phyloP scores from a whole-genome alignment of 331 rosid genomes.

The Cydonia oblonga region DNA sequence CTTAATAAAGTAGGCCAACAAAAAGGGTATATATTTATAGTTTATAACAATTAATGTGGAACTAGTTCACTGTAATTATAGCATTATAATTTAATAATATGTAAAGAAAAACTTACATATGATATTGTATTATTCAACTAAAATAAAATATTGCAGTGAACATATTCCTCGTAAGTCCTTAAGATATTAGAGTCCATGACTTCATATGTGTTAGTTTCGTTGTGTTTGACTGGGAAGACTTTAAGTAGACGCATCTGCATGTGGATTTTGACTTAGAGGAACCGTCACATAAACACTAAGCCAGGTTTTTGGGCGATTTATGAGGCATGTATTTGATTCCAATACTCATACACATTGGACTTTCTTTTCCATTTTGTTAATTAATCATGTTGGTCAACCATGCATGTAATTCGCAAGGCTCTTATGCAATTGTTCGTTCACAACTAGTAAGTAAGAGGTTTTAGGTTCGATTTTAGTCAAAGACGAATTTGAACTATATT shows the following conservation, averaged over 20 bases:
- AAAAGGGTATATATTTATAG: no score
- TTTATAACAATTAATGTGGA: no score
- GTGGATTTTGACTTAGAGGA: slow-evolving; percentile 15
- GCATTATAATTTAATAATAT: no score
- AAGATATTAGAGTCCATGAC: neutral
- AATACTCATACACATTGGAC: neutral
- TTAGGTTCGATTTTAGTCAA: no score
- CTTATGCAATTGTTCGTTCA: neutral
- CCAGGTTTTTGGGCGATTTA: slow-evolving; percentile 20
- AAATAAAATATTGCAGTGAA: no score
- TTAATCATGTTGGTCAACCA: neutral
- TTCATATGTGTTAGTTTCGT: neutral
- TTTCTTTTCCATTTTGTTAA: neutral
- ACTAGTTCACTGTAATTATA: no score
- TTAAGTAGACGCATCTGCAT: slow-evolving; percentile 10
- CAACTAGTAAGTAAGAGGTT: no score
- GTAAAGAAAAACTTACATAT: no score
- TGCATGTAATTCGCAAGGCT: neutral
- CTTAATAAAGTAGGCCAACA: neutral
- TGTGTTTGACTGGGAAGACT: neutral
- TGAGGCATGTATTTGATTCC: slow-evolving; percentile 11
- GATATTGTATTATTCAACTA: no score
- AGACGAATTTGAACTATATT: no score
- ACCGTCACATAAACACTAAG: no score
- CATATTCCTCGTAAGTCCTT: no score